Base-by-base conservation (phyloP, 306 rosid genomes). In the Aeschynomene evenia region DNA sequence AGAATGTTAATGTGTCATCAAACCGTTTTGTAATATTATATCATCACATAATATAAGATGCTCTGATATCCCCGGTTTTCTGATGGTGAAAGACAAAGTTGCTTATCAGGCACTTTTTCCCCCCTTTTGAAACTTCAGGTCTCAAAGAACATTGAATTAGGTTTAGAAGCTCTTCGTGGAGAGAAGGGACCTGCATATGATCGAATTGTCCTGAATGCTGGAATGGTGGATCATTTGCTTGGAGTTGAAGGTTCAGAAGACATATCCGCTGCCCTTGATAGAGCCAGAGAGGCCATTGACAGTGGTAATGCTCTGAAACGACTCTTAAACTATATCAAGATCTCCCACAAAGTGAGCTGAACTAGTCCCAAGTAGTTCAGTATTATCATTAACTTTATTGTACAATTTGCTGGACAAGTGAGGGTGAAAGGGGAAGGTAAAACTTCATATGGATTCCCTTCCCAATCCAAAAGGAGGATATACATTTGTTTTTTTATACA, bases 221-320 rank as follows among this genome's bases (percentile, higher is more conserved):
- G 96, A 48, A 73, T 88, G 83, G 94, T 88, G 71, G 97, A 94
- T 86, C 98, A 90, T 81, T 84, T 94, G 84, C 87, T 94, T 70
- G 95, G 98, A 77, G 87, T 85, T 82, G 86, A 84, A 77, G 97
- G 98, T 46, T 95, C 97, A 10, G 92, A 88, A 78, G 95, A 88
- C 71, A 55, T 94, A 72, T 79, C 83, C 4, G 71, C 60, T 0
- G 90, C 98, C 37, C 72, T 94, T 40, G 97, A 87, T 76, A 87
- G 97, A 82, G 97, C 96, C 23, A 83, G 97, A 78, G 98, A 90
- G 75, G 95, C 91, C 70, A 90, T 94, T 69, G 96, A 94, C 83
- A 90, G 92, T 78, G 96, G 98, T 68, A 75, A 84, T 63, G 98
- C 97, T 75, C 85, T 94, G 12, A 85, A 85, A 79, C 86, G 87